Base-by-base conservation (phyloP, 352 stramenopile species). In the Phytophthora colocasiae region DNA sequence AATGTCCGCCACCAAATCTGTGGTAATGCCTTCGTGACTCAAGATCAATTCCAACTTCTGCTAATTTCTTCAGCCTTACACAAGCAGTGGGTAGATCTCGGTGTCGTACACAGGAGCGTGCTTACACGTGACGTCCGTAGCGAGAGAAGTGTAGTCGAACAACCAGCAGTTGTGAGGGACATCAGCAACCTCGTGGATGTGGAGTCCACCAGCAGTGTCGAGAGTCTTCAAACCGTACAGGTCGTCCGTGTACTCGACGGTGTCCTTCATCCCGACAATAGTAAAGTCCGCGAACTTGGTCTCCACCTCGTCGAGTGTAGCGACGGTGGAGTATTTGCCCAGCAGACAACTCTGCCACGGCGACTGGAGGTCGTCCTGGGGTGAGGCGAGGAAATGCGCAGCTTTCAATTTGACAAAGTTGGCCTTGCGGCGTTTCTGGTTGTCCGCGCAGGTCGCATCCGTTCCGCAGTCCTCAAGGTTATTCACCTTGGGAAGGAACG, bases 381-480 rank as follows among this genome's bases (percentile, higher is more conserved):
- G 72, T n/a, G 80, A 89, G 0, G 77, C 75, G 26, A 89, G 80
- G 69, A 84, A 85, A 57, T 87, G 73, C 3, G 77, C 80, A 26
- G 56, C 63, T 34, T 75, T 60, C 17, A 85, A 44, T 51, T 71
- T 80, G 10, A 73, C 55, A 29, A 76, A 85, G 67, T 87, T 89
- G 52, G 38, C 48, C 40, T 83, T 80, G 19, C 77, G 80, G 3
- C 75, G 72, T 14, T 55, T 57, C 40, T 86, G 69, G 24, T 70
- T 47, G 8, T 15, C 44, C 4, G 15, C 36, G 34, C 72, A 84
- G 2, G 32, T 62, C 2, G 40, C 46, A 19, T 78, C 43, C 1
- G 14, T 38, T 14, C 32, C 63, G 36, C 62, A 77, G 31, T 60
- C 11, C 49, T 64, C 46, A 0, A 78, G 50, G 60, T 82, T 85